A percentile compares a stretch with the other conserved stretches of the same genome.
Conservation (phyloP, 805 yeast species). For the Candida nemodendra region DNA sequence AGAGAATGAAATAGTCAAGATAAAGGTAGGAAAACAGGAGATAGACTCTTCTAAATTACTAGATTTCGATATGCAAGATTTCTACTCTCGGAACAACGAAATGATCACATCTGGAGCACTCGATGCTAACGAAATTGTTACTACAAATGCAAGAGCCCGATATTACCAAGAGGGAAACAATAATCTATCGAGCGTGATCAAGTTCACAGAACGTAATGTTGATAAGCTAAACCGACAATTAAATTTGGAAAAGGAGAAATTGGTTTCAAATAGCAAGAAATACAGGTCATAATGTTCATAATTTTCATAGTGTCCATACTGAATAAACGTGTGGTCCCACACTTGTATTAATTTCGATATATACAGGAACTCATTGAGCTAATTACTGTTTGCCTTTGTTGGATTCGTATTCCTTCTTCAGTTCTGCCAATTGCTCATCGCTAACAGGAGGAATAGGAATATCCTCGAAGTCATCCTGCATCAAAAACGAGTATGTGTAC, state of each 20-base stretch:
- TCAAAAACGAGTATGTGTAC: conserved; percentile 64
- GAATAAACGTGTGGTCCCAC: too few relatives aligned
- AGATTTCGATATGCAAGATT: conserved; percentile 38
- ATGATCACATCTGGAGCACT: conserved; percentile 34
- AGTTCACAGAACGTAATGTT: conserved; percentile 29
- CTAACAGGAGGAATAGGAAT: conserved; percentile 93
- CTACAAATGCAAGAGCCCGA: conserved; percentile 21
- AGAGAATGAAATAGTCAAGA: conserved; percentile 1
- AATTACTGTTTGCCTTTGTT: conserved; percentile 27
- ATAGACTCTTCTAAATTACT: conserved; percentile 26
- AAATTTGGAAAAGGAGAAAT: conserved; percentile 16
- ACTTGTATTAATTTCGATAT: too few relatives aligned
- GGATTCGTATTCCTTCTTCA: conserved; percentile 70
- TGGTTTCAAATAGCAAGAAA: conserved; percentile 12
- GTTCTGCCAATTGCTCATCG: conserved; percentile 68
- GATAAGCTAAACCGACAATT: conserved; percentile 24
- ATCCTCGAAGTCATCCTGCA: conserved; percentile 81
- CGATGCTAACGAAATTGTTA: conserved; percentile 22
- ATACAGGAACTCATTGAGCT: neutral
- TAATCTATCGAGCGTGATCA: conserved; percentile 31
- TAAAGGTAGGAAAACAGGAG: conserved; percentile 4
- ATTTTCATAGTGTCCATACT: too few relatives aligned
- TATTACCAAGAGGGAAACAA: conserved; percentile 32
- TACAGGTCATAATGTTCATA: too few relatives aligned
- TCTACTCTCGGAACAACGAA: conserved; percentile 35